These are phyloP conservation scores for Ganoderma multipileum DNA, from an alignment of 1,284 basidiomycete genomes.

Conservation along the genomic window DNA sequence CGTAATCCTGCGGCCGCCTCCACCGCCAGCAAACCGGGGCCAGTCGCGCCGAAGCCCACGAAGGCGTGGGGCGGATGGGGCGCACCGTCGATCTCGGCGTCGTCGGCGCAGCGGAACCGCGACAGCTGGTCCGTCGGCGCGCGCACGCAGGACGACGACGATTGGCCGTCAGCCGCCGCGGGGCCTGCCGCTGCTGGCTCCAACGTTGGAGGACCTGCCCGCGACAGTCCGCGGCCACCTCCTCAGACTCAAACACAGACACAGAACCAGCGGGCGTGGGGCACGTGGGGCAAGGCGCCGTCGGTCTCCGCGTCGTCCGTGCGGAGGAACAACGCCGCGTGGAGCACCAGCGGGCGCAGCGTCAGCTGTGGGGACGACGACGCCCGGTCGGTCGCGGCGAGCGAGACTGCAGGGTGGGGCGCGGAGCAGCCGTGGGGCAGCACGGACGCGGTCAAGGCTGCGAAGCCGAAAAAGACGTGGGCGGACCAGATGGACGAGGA, in stretches of 20 bases:
- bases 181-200: background rate
- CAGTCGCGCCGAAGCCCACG: background rate
- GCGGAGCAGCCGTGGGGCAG: conserved; percentile 20
- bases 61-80: conserved; percentile 21
- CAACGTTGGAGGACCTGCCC: background rate
- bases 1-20: background rate
- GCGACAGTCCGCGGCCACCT: background rate
- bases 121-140: conserved; percentile 27
- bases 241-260: background rate
- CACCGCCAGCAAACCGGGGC: background rate
- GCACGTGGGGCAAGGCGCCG: conserved; percentile 23
- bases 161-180: background rate
- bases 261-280: background rate
- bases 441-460: conserved; percentile 16
- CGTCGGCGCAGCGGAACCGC: conserved; percentile 23
- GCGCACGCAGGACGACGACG: conserved; percentile 5
- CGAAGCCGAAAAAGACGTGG: conserved; percentile 17
- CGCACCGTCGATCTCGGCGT: conserved; percentile 25
- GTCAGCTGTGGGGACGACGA: background rate
- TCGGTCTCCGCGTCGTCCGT: conserved; percentile 25
- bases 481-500: conserved; percentile 29
- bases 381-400: background rate
- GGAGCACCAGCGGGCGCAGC: conserved; percentile 22
- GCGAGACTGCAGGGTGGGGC: conserved; percentile 10
- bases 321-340: conserved; percentile 26